Base-by-base conservation (phyloP, 768 basidiomycete genomes). In the Cubamyces sp. region DNA sequence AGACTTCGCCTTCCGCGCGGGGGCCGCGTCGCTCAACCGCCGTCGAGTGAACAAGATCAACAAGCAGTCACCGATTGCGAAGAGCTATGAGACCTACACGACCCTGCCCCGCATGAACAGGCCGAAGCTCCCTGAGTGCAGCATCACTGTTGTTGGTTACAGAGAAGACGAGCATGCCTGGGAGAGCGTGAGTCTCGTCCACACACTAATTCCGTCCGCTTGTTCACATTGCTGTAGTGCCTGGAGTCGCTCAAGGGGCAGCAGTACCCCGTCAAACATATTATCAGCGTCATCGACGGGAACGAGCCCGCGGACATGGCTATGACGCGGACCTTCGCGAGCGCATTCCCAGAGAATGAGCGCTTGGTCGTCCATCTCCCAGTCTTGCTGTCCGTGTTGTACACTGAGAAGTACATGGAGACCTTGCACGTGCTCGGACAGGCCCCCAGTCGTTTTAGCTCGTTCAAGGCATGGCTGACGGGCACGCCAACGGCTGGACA, bases 241-340 rank as follows among this genome's bases (percentile, higher is more conserved):
- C 40, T 66, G 34, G 58, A 66, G 41, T 57, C 55, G 19, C 61
- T 66, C 9, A 62, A 63, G 45, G 65, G 57, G 18, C 65, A 66
- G 30, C 53, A 66, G 58, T 66, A 63, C 18, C 65, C 65, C 16
- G 49, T 66, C 42, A 66, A 66, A 51, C 65, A 66, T 58, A 64
- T 66, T 43, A 56, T 66, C 28, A 62, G 65, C 28, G 65, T 66
- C 43, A 62, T 66, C 5, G 65, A 66, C 50, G 65, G 65, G 25
- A 66, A 66, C 51, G 65, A 66, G 26, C 30, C 42, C 9, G 57
- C 65, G 12, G 65, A 66, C 39, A 18, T 63, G 18, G 65, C 47
- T 39, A 66, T 66, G 65, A 53, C 65, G 7, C 30, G 39, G 9
- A 54, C 65, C 19, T 66, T 66, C 49, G 61, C 57, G 18, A 60